phyloP scores from a whole-genome alignment of 2,329 filamentous ascomycete genomes.

The Fusarium camptoceras region DNA sequence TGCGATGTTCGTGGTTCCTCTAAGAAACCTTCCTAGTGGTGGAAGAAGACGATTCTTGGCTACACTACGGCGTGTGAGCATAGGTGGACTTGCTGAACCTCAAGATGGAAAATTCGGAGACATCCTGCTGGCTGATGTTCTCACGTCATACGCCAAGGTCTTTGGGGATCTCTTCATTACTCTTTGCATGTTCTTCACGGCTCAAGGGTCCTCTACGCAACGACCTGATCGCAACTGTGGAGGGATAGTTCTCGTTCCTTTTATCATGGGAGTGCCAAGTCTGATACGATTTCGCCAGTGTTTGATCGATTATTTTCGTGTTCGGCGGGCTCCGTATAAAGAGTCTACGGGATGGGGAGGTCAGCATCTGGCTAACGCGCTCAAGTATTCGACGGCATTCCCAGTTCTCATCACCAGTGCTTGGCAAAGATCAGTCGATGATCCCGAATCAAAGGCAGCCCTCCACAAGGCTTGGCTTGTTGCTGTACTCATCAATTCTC shows the following conservation, averaged over 20 bases:
- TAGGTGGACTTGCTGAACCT: slow-evolving; percentile 87
- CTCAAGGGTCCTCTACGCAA: slow-evolving; percentile 78
- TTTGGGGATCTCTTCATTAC: slow-evolving; percentile 89
- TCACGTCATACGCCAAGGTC: slow-evolving; percentile 95
- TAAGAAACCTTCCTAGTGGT: slow-evolving; percentile 73
- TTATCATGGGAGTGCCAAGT: slow-evolving; percentile 86
- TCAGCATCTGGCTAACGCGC: slow-evolving; percentile 90
- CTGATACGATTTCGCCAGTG: slow-evolving; percentile 92
- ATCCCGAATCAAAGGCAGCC: slow-evolving; percentile 54
- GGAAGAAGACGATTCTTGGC: slow-evolving; percentile 81
- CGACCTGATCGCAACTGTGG: slow-evolving; percentile 86
- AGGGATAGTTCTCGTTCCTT: slow-evolving; percentile 80
- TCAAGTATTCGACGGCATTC: slow-evolving; percentile 95
- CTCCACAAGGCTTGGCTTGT: slow-evolving; percentile 73
- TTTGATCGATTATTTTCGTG: slow-evolving; percentile 85
- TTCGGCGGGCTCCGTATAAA: slow-evolving; percentile 67
- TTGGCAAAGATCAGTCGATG: slow-evolving; percentile 72
- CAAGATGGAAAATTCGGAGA: slow-evolving; percentile 95
- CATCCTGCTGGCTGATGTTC: slow-evolving; percentile 89
- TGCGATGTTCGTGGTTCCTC: slow-evolving; percentile 77
- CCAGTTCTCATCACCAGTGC: slow-evolving; percentile 88
- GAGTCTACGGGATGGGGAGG: slow-evolving; percentile 77
- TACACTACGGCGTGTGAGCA: slow-evolving; percentile 79
- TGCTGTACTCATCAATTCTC: slow-evolving; percentile 83
- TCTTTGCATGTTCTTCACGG: slow-evolving; percentile 88